A percentile compares a stretch with the other conserved stretches of the same genome.
phyloP scores from a whole-genome alignment of 768 basidiomycete genomes.

The Tephrocybe sp. region DNA sequence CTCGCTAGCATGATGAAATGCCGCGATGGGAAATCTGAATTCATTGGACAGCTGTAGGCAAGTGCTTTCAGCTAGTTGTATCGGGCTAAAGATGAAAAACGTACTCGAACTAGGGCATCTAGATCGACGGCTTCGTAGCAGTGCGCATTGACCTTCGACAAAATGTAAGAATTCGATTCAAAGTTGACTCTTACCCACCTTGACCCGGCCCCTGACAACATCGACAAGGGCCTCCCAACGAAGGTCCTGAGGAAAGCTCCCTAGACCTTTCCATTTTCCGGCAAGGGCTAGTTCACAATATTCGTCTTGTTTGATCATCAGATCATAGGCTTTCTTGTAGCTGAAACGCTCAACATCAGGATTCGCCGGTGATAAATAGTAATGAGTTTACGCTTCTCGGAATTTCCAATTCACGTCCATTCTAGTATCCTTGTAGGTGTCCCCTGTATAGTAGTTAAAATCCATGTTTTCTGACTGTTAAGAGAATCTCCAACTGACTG shows the following conservation, averaged over 20 bases:
- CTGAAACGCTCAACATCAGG: constrained; percentile 27
- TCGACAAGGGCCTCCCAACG: constrained; percentile 81
- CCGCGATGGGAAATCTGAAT: constrained; percentile 76
- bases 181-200: constrained; percentile 34
- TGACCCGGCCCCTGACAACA: constrained; percentile 74
- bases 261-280: constrained; percentile 47
- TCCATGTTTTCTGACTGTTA: not conserved
- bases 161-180: not conserved
- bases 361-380: not conserved
- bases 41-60: constrained; percentile 68
- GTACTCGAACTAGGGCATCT: constrained; percentile 65
- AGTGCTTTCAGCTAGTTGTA: not conserved
- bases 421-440: constrained; percentile 44
- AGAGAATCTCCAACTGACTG: constrained; percentile 27
- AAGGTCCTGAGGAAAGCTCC: constrained; percentile 64
- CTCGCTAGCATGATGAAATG: constrained; percentile 79
- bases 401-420: constrained; percentile 74
- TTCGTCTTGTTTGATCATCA: constrained; percentile 66
- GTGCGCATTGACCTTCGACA: constrained; percentile 47
- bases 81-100: constrained; percentile 21
- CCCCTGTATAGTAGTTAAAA: constrained; percentile 21
- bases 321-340: constrained; percentile 60
- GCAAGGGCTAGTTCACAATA: constrained; percentile 53
- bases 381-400: constrained; percentile 50
- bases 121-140: constrained; percentile 67